Percentiles rank a stretch among this genome's conserved stretches.
These are phyloP conservation scores for Mallotus japonicus DNA, from an alignment of 441 rosid species.

Conservation along the genomic window DNA sequence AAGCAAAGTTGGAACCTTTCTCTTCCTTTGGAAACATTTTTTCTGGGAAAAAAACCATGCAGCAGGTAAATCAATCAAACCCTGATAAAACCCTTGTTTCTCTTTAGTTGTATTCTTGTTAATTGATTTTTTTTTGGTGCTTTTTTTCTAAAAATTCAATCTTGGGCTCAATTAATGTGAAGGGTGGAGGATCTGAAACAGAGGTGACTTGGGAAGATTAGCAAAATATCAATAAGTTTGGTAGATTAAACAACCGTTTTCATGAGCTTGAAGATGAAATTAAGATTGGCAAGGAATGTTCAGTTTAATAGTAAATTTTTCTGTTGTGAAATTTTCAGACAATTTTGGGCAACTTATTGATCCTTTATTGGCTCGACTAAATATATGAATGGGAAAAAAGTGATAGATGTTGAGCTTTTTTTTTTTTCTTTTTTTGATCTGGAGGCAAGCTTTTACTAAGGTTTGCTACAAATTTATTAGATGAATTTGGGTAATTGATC, in stretches of 20 bases:
- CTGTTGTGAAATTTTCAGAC: no score
- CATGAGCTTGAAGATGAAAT: slow-evolving; percentile 87
- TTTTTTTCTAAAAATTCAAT: not conserved
- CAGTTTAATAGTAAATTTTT: no score
- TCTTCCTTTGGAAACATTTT: not conserved
- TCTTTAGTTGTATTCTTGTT: not conserved
- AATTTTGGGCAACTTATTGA: no score
- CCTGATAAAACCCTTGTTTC: not conserved
- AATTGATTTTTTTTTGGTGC: not conserved
- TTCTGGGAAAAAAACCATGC: slow-evolving; percentile 21
- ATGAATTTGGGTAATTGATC: no score
- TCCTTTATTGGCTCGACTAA: not conserved
- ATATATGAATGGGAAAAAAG: not conserved
- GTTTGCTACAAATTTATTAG: not conserved
- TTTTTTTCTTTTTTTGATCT: not conserved
- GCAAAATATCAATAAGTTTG: slow-evolving; percentile 82
- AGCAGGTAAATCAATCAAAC: slow-evolving; percentile 28
- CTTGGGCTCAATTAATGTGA: slow-evolving; percentile 15
- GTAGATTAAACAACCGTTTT: slow-evolving; percentile 70
- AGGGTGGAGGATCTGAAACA: slow-evolving; percentile 73
- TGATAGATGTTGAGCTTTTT: slow-evolving; percentile 3
- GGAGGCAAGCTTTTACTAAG: not conserved
- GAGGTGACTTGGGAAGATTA: slow-evolving; percentile 97
- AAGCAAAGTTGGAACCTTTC: slow-evolving; percentile 5
- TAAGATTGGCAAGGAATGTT: slow-evolving; percentile 25